A percentile compares a stretch with the other conserved stretches of the same genome.
Conservation (phyloP, 108 stramenopile genomes). For the Nitzschia inconspicua region DNA sequence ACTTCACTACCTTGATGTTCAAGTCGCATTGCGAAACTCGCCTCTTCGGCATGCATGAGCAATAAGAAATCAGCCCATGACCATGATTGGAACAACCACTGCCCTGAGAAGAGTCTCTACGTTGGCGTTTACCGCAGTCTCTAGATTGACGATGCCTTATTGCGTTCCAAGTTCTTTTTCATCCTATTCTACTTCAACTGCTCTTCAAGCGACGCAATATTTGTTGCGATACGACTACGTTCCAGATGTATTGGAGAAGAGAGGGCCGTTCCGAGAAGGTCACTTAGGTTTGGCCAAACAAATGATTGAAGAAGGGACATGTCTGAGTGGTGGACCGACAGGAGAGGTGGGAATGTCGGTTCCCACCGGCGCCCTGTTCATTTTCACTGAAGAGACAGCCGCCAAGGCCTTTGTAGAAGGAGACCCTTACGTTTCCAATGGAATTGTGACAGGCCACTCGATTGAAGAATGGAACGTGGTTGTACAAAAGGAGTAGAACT, state of each 20-base stretch:
- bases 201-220: slow-evolving; percentile 16
- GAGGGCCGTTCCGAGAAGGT: slow-evolving; percentile 73
- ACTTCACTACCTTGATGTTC: too few relatives aligned
- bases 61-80: background rate
- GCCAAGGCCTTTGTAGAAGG: slow-evolving; percentile 63
- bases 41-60: background rate
- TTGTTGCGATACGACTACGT: slow-evolving; percentile 73
- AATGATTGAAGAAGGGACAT: slow-evolving; percentile 57
- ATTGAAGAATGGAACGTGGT: slow-evolving; percentile 85
- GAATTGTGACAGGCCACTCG: slow-evolving; percentile 67
- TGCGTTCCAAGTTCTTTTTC: too few relatives aligned
- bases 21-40: too few relatives aligned
- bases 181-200: slow-evolving; percentile 1
- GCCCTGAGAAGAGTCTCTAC: slow-evolving; percentile 1
- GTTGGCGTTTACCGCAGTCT: slow-evolving; percentile 3
- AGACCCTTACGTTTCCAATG: slow-evolving; percentile 76
- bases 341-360: slow-evolving; percentile 41
- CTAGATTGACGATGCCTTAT: background rate
- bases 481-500: slow-evolving; percentile 57
- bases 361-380: slow-evolving; percentile 72
- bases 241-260: slow-evolving; percentile 83
- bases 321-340: slow-evolving; percentile 68
- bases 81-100: slow-evolving; percentile 8
- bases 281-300: slow-evolving; percentile 72
- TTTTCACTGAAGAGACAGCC: slow-evolving; percentile 62